Evolutionary conservation across 257 asterid species (phyloP), one percentile per base, ranked within the genome.

Genomic region (Solanum verrucosum): DNA sequence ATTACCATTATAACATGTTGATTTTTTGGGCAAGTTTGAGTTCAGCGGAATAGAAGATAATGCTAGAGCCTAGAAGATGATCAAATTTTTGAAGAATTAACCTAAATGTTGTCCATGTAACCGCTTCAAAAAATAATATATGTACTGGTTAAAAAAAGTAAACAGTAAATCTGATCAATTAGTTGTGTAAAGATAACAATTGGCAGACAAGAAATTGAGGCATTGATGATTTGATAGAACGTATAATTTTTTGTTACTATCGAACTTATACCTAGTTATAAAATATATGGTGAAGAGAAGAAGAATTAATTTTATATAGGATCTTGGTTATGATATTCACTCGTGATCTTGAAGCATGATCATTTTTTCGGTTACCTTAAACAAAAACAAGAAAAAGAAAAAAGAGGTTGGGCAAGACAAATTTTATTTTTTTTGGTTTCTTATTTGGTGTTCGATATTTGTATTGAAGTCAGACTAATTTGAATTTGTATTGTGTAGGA

Each of bases 301-400:
- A 44, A 25, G 9, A 79, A 15, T 79, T 44, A 44, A 79, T 79
- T 46, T 4, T 13, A 44, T 7, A 44, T 11, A 4, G 3, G 34
- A 79, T 78, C 37, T 25, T 81, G 29, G 67, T 81, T 49, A 5
- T 79, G 40, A 79, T 81, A 35, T 81, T 46, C 85, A 81, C 68
- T 46, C 85, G 40, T 46, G 68, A 46, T 16, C 2, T 49, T 46
- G 67, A 81, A 81, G 85, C 14, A 81, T 18, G 68, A 46, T 18
- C 25, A 81, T 16, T 46, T n/a, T 29, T 15, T 29, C 33, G 29
- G 4, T 31, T 29, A 27, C 70, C 85, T 81, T 29, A 29, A 81
- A 81, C 20, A 81, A 81, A 81, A 29, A 42, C 70, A 81, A 49
- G 65, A 15, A 27, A 79, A 44, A 78, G 65, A 56, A 79, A 81